phyloP scores from a whole-genome alignment of 257 asterid species.

The Solanum pennellii region DNA sequence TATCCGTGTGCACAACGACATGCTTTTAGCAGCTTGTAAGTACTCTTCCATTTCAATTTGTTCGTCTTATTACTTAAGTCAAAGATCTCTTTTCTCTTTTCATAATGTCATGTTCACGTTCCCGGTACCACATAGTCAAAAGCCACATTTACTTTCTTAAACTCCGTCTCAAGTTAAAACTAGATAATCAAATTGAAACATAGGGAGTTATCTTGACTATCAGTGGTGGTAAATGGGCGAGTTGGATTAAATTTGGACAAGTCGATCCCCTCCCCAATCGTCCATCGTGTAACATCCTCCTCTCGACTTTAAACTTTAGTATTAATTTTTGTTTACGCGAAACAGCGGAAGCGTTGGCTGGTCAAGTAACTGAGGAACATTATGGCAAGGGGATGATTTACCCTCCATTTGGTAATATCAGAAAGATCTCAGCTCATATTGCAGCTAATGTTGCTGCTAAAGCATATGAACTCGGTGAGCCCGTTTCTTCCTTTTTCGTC shows the following conservation, averaged over 20 bases:
- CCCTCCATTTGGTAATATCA: constrained; percentile 65
- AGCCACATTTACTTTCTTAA: not conserved
- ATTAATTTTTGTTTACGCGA: not conserved
- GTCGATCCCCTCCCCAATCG: not conserved
- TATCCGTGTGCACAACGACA: constrained; percentile 87
- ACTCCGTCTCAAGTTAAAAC: not conserved
- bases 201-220: not conserved
- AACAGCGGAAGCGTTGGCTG: constrained; percentile 96
- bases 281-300: not conserved
- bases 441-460: constrained; percentile 94
- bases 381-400: constrained; percentile 83
- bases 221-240: not conserved
- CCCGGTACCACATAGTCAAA: not conserved
- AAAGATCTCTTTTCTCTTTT: not conserved
- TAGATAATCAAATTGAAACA: not conserved
- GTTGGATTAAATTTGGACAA: not conserved
- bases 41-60: not conserved
- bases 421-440: constrained; percentile 82
- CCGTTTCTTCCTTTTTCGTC: not conserved
- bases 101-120: not conserved
- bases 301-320: not conserved
- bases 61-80: not conserved
- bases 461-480: constrained; percentile 83
- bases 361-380: constrained; percentile 78
- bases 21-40: constrained; percentile 97